These are phyloP conservation scores for Globisporangium solare DNA, from an alignment of 352 stramenopile genomes.

Conservation along the genomic window DNA sequence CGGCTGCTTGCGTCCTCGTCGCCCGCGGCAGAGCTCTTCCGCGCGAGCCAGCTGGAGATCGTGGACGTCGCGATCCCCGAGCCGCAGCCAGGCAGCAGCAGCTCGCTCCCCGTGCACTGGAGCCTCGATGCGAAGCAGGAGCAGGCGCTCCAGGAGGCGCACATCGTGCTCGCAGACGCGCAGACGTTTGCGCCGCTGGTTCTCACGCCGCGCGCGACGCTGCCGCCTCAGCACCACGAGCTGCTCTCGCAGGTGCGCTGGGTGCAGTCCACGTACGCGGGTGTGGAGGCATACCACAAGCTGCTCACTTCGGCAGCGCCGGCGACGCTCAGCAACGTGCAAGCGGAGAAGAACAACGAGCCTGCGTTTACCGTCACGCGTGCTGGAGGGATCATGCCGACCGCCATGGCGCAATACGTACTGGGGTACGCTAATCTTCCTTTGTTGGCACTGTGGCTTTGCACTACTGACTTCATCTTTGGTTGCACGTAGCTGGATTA, in stretches of 20 bases:
- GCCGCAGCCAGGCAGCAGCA: slow-evolving; percentile 7
- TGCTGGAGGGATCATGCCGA: slow-evolving; percentile 50
- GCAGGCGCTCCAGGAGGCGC: slow-evolving; percentile 31
- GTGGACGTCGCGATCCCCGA: slow-evolving; percentile 26
- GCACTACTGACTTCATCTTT: not conserved
- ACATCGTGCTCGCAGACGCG: slow-evolving; percentile 47
- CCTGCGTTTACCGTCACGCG: slow-evolving; percentile 47
- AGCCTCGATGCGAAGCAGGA: slow-evolving; percentile 27
- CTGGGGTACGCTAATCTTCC: slow-evolving; percentile 28
- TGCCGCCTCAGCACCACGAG: slow-evolving; percentile 21
- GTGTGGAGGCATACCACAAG: slow-evolving; percentile 47
- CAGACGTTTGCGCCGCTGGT: slow-evolving; percentile 38
- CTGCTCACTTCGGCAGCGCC: slow-evolving; percentile 12
- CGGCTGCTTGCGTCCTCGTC: slow-evolving; percentile 22
- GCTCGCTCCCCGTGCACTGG: slow-evolving; percentile 19
- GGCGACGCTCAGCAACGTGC: slow-evolving; percentile 4
- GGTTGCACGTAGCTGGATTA: slow-evolving; percentile 31
- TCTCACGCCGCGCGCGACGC: slow-evolving; percentile 16
- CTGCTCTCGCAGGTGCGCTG: slow-evolving; percentile 41
- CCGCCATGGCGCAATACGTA: slow-evolving; percentile 61
- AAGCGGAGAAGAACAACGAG: slow-evolving; percentile 1
- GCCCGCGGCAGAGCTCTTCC: slow-evolving; percentile 38
- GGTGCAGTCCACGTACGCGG: slow-evolving; percentile 63
- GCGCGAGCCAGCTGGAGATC: slow-evolving; percentile 34
- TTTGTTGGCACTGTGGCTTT: not conserved